phyloP scores from a whole-genome alignment of 2,329 filamentous ascomycete species.

The Claviceps sp. region DNA sequence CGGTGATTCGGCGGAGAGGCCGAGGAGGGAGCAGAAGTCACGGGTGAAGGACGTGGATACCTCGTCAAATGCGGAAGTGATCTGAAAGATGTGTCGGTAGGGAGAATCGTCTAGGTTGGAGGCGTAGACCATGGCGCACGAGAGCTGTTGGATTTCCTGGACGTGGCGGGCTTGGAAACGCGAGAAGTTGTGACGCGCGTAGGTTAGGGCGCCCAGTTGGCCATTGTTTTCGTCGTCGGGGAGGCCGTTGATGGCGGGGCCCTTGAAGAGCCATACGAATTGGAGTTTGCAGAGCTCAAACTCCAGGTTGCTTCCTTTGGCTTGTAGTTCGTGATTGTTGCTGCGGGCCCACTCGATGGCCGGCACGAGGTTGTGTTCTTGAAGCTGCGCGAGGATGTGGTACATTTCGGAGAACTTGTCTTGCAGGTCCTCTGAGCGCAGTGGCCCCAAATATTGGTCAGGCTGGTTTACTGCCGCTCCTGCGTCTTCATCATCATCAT shows the following conservation, averaged over 20 bases:
- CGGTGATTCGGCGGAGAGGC: conserved; percentile 80
- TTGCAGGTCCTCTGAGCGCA: conserved; percentile 45
- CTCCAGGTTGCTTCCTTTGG: conserved; percentile 79
- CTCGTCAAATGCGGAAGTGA: conserved; percentile 64
- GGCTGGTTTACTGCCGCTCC: conserved; percentile 4
- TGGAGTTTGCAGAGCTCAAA: conserved; percentile 88
- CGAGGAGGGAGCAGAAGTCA: conserved; percentile 87
- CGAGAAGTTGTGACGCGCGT: conserved; percentile 62
- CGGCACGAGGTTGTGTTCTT: conserved; percentile 58
- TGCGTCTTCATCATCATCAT: neutral
- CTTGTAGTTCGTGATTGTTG: conserved; percentile 59
- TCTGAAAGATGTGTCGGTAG: conserved; percentile 67
- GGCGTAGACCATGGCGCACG: conserved; percentile 67
- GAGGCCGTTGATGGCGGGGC: conserved; percentile 38
- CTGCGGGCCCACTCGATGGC: conserved; percentile 77
- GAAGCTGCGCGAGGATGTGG: conserved; percentile 67
- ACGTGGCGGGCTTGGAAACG: conserved; percentile 64
- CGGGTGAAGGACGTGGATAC: conserved; percentile 78
- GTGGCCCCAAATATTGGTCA: conserved; percentile 12
- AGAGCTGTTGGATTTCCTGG: conserved; percentile 67
- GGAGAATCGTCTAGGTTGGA: conserved; percentile 65
- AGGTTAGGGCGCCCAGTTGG: conserved; percentile 53
- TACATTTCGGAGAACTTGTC: conserved; percentile 84
- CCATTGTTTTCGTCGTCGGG: conserved; percentile 42
- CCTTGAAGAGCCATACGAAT: conserved; percentile 77